Evolutionary conservation across 306 rosid species (phyloP).

Genomic region (Trifolium dubium): DNA sequence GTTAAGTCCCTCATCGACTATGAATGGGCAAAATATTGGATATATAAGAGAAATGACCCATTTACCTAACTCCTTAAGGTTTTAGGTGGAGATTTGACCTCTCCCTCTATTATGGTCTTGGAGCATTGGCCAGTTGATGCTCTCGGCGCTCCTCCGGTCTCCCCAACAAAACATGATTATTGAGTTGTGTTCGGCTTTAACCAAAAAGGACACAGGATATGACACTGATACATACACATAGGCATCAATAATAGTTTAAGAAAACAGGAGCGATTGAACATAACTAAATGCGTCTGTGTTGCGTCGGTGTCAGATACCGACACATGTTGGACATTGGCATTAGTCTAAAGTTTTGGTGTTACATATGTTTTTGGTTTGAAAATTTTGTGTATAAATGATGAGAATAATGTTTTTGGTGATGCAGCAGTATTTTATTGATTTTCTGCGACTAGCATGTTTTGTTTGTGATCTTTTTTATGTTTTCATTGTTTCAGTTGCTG

Average conservation of each 20-base stretch:
- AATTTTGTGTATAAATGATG: not conserved
- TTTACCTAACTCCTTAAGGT: no score
- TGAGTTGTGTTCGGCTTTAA: not conserved
- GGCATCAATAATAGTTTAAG: not conserved
- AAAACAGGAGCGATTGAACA: not conserved
- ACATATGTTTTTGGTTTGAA: not conserved
- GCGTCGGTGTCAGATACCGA: not conserved
- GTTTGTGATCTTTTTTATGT: not conserved
- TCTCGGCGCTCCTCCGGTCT: no score
- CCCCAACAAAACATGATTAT: no score
- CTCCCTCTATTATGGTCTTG: no score
- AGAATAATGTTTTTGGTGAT: not conserved
- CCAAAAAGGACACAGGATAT: not conserved
- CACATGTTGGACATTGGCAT: not conserved
- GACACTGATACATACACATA: not conserved
- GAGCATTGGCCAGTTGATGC: no score
- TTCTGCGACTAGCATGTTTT: conserved; percentile 3
- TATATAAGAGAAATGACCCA: no score
- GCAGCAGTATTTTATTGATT: not conserved
- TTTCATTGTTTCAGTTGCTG: conserved; percentile 61
- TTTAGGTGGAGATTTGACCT: no score
- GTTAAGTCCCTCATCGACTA: no score
- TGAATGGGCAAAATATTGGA: no score
- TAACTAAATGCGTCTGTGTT: not conserved
- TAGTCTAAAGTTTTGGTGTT: not conserved